Conservation (phyloP, 257 asterid species). For the Penstemon newberryi region DNA sequence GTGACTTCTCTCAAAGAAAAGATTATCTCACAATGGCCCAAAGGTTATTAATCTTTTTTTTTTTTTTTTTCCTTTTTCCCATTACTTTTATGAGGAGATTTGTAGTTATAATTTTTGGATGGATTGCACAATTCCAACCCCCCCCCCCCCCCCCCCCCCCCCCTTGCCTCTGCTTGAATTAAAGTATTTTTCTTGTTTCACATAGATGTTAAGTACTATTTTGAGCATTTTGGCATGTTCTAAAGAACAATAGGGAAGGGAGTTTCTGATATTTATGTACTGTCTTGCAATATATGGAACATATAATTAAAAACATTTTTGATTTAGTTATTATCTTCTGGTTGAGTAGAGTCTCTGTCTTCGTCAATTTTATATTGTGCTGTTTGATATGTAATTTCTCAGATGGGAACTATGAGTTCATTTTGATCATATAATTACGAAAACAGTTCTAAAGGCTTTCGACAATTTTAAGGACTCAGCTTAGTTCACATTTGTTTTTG, state of each 20-base stretch:
- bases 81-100: not conserved
- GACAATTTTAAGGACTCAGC: too few relatives aligned
- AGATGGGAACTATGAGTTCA: too few relatives aligned
- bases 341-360: not conserved
- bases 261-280: too few relatives aligned
- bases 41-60: conserved; percentile 51
- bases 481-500: too few relatives aligned
- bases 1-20: conserved; percentile 84
- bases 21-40: conserved; percentile 86
- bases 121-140: not conserved
- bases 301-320: too few relatives aligned
- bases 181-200: not conserved
- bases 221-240: not conserved
- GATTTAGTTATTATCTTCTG: not conserved
- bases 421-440: too few relatives aligned
- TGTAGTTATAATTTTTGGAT: not conserved
- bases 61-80: not conserved
- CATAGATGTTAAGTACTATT: not conserved
- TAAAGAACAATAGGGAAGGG: too few relatives aligned
- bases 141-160: too few relatives aligned
- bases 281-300: not conserved
- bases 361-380: too few relatives aligned
- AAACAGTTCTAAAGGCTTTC: too few relatives aligned
- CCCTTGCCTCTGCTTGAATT: not conserved
- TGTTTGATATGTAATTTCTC: too few relatives aligned